Evolutionary conservation across 129 eudicot genomes (phyloP).

Genomic region (Erigeron canadensis): DNA sequence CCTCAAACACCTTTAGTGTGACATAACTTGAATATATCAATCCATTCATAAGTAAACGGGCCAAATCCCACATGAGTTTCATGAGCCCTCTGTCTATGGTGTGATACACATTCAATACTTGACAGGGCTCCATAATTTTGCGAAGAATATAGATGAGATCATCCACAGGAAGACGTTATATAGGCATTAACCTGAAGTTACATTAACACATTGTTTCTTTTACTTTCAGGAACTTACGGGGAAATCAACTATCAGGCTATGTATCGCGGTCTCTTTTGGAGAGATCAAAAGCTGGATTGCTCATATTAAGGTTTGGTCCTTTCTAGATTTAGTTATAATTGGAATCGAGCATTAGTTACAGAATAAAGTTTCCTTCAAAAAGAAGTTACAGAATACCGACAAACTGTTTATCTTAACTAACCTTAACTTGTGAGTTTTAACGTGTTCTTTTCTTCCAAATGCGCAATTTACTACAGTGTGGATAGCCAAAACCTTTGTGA

Average conservation of each 20-base stretch:
- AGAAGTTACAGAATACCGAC: too few species aligned
- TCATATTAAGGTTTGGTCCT: slow-evolving; percentile 26
- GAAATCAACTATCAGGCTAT: slow-evolving; percentile 33
- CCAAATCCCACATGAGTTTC: background rate
- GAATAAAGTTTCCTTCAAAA: background rate
- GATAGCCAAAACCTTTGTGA: slow-evolving; percentile 29
- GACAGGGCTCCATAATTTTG: background rate
- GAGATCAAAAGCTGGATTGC: slow-evolving; percentile 33
- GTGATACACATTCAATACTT: background rate
- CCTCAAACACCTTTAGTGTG: too few species aligned
- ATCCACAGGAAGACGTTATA: background rate
- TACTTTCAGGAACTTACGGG: slow-evolving; percentile 26
- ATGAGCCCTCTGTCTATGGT: background rate
- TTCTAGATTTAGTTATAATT: background rate
- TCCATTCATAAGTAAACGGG: background rate
- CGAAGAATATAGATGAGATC: background rate
- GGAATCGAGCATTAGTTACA: background rate
- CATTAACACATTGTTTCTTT: slow-evolving; percentile 6
- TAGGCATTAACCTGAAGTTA: background rate
- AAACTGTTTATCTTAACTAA: background rate
- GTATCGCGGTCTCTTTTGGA: slow-evolving; percentile 30
- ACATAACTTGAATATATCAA: too few species aligned
- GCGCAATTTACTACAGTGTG: slow-evolving; percentile 19
- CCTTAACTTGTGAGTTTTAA: background rate
- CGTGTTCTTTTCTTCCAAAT: background rate